Conservation (phyloP, 768 basidiomycete genomes). For the Krasilnikovozyma curviuscula region DNA sequence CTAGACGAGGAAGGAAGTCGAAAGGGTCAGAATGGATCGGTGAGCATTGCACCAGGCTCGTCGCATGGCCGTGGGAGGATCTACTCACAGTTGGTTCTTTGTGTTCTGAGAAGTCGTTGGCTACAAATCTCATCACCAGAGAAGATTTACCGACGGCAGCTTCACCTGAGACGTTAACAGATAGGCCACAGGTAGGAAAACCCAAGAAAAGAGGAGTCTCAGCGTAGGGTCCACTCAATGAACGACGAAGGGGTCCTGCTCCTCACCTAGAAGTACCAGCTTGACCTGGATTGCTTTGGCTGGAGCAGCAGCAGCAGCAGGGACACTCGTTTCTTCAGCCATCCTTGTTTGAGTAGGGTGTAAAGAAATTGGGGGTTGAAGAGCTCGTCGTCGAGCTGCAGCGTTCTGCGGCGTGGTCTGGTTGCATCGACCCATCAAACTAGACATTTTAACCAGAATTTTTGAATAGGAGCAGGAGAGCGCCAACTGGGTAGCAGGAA, state of each 20-base stretch:
- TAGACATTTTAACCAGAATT: too few relatives aligned
- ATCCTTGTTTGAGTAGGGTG: too few relatives aligned
- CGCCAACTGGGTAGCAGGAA: too few relatives aligned
- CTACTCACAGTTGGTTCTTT: conserved; percentile 29
- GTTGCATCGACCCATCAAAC: too few relatives aligned
- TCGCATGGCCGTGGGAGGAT: not conserved
- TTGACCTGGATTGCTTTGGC: conserved; percentile 87
- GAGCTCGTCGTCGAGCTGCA: too few relatives aligned
- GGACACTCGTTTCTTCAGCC: too few relatives aligned
- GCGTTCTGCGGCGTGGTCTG: too few relatives aligned
- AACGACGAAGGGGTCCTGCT: not conserved
- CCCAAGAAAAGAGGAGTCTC: not conserved
- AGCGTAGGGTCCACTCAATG: not conserved
- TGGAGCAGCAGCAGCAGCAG: not conserved
- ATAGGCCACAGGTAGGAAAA: not conserved
- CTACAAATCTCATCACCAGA: conserved; percentile 92
- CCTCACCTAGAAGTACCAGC: conserved; percentile 77
- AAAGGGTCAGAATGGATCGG: not conserved
- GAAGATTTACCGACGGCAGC: conserved; percentile 98
- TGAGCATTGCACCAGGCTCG: not conserved
- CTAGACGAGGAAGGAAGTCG: not conserved
- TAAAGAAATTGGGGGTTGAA: too few relatives aligned
- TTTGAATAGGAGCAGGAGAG: too few relatives aligned
- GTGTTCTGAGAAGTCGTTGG: conserved; percentile 96
- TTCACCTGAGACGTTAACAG: conserved; percentile 43